phyloP scores from a whole-genome alignment of 768 basidiomycete genomes.

The Naganishia vaughanmartiniae region DNA sequence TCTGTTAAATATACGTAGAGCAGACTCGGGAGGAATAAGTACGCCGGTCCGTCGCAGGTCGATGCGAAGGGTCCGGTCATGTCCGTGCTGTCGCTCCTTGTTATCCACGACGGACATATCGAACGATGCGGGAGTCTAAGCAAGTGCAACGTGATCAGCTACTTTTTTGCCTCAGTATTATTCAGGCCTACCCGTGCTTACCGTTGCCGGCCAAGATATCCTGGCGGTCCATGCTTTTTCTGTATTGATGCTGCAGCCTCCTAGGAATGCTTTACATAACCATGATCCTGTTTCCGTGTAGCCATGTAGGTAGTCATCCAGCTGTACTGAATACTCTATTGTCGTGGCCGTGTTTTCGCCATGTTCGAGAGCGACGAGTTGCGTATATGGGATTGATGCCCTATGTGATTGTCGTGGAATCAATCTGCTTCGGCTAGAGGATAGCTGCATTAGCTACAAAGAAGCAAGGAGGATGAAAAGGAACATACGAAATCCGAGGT shows the following conservation, averaged over 20 bases:
- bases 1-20: not conserved
- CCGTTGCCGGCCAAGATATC: slow-evolving; percentile 19
- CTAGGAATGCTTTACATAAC: slow-evolving; percentile 5
- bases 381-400: not conserved
- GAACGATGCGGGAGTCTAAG: slow-evolving; percentile 2
- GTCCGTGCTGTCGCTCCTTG: not conserved
- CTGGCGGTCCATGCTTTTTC: slow-evolving; percentile 20
- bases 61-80: not conserved
- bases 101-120: not conserved
- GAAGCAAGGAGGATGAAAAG: not conserved
- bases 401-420: not conserved
- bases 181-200: not conserved
- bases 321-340: not conserved
- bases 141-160: not conserved
- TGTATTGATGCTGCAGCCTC: not conserved
- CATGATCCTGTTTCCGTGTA: not conserved
- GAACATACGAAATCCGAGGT: not conserved
- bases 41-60: not conserved
- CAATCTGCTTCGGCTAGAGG: not conserved
- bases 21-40: not conserved
- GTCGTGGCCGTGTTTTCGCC: not conserved
- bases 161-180: not conserved
- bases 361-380: not conserved
- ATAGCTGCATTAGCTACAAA: not conserved
- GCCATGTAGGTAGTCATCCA: slow-evolving; percentile 3